Base-by-base conservation (phyloP, 768 basidiomycete species). In the Lactarius indigo region DNA sequence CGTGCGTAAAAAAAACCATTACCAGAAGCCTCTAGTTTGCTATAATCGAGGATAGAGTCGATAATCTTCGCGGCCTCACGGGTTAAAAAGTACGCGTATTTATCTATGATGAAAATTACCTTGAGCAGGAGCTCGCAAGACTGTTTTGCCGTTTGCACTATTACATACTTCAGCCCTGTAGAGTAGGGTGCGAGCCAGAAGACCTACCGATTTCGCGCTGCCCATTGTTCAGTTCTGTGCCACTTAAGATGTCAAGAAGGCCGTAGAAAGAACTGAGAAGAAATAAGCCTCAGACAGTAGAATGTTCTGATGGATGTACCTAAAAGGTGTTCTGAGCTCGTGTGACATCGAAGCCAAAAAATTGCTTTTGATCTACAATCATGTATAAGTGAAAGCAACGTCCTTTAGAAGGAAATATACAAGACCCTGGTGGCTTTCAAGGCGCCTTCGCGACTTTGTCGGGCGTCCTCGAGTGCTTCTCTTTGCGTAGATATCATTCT, bases 271-370 rank as follows among this genome's bases (percentile, higher is more conserved):
- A 90, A 68, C 88, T 66, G 18, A 31, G 5, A 33, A 58, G 44
- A 57, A 35, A 59, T 52, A 70, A 64, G 47, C 23, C 7, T 37
- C 58, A 12, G 8, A 31, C 26, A n/a, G 44, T 26, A 28, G 33
- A 17, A 47, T 9, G 17, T 23, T 35, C 10, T 47, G 33, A 23
- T 60, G 44, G 17, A 57, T 61, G n/a, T 69, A 86, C 87, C 87
- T 89, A 75, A 91, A 90, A 1, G 90, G 90, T 0, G 90, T 91
- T 61, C 90, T 80, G 63, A 91, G 77, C 73, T 91, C 89, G 69
- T 90, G 90, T 70, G 86, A 88, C 88, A 91, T 91, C 7, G 87
- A 78, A 10, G 88, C 87, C 66, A 90, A 74, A 71, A 91, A 90
- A 71, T 89, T 90, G 73, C 88, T 89, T 76, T 91, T 91, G 74